Evolutionary conservation across 495 filamentous ascomycete species (phyloP).

Genomic region (Talaromyces liani): DNA sequence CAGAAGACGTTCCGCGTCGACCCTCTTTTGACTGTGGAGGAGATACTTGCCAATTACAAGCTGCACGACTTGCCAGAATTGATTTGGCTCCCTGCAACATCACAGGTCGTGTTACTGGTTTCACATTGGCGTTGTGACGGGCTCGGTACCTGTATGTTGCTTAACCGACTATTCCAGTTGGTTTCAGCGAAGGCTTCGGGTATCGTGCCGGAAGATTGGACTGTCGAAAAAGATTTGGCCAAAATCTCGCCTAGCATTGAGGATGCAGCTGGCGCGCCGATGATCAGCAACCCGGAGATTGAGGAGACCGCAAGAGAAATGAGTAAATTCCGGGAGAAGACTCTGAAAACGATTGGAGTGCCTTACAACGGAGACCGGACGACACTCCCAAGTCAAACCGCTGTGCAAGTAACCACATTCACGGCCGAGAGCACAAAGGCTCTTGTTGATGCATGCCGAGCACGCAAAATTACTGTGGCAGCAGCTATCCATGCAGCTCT

Average conservation of each 20-base stretch:
- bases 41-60: not conserved
- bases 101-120: constrained; percentile 13
- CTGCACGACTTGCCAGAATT: constrained; percentile 4
- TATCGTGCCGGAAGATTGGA: not conserved
- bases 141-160: constrained; percentile 15
- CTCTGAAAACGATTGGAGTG: constrained; percentile 11
- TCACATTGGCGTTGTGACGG: constrained; percentile 23
- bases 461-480: constrained; percentile 13
- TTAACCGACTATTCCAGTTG: constrained; percentile 12
- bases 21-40: not conserved
- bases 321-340: constrained; percentile 12
- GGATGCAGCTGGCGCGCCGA: constrained; percentile 11
- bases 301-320: constrained; percentile 7
- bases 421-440: constrained; percentile 7
- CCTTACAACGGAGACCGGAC: constrained; percentile 13
- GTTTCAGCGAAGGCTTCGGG: not conserved
- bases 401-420: constrained; percentile 5
- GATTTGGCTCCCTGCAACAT: constrained; percentile 7
- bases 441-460: constrained; percentile 13
- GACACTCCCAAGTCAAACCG: constrained; percentile 8
- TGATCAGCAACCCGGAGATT: constrained; percentile 8
- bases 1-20: constrained; percentile 6
- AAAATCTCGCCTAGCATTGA: constrained; percentile 15
- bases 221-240: constrained; percentile 2
- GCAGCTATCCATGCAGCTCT: constrained; percentile 15